These are phyloP conservation scores for Cylindrotheca closterium DNA, from an alignment of 108 stramenopile genomes.

Conservation along the genomic window DNA sequence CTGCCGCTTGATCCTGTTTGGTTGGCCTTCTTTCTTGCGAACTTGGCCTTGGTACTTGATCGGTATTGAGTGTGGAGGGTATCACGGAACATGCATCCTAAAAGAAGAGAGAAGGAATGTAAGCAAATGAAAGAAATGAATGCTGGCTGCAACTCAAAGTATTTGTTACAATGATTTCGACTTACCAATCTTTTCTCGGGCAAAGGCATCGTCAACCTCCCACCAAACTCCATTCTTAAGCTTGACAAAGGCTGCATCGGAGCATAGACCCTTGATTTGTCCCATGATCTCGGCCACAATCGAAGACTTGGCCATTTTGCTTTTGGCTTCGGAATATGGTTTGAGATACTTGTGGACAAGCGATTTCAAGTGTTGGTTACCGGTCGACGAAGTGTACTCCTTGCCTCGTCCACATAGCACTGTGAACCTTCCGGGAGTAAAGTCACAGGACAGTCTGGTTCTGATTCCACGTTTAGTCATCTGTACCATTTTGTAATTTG, in stretches of 20 bases:
- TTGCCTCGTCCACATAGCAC: conserved; percentile 7
- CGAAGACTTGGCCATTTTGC: conserved; percentile 23
- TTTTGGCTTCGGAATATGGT: not conserved
- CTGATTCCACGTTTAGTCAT: not conserved
- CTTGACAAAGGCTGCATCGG: conserved; percentile 11
- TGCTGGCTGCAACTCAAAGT: not conserved
- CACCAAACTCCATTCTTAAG: conserved; percentile 7
- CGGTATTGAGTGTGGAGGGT: not conserved
- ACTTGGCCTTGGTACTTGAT: conserved; percentile 14
- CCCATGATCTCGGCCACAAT: conserved; percentile 26
- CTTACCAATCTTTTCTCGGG: conserved; percentile 14
- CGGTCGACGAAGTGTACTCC: not conserved
- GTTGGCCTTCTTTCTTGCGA: conserved; percentile 18
- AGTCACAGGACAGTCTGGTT: conserved; percentile 10
- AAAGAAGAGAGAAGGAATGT: not conserved
- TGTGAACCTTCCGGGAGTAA: conserved; percentile 5
- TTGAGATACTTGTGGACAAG: conserved; percentile 4
- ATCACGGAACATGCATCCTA: conserved; percentile 13
- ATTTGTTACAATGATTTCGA: no score
- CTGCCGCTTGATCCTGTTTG: not conserved
- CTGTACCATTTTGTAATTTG: not conserved
- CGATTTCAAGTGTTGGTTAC: conserved; percentile 1
- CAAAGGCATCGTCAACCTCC: conserved; percentile 10
- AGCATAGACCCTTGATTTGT: not conserved
- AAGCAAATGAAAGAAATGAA: not conserved